These are phyloP conservation scores for Vitis hybrid DNA, from an alignment of 177 flowering plant species.

Conservation along the genomic window DNA sequence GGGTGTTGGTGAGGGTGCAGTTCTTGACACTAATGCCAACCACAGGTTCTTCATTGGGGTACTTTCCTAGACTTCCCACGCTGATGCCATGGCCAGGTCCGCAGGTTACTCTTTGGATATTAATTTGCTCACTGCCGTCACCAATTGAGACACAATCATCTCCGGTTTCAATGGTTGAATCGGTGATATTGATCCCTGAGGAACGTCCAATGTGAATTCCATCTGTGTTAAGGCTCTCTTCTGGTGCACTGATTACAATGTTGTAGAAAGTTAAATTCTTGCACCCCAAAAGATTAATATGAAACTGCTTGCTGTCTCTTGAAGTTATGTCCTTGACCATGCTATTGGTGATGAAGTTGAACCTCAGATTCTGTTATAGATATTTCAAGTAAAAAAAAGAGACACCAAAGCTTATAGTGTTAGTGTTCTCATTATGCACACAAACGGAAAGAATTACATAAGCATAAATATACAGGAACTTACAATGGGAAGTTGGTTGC, in stretches of 20 bases:
- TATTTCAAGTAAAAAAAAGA: not conserved
- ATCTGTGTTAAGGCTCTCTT: conserved; percentile 63
- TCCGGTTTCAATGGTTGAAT: too few species aligned
- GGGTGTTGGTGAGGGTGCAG: conserved; percentile 24
- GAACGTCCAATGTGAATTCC: conserved; percentile 68
- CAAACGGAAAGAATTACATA: not conserved
- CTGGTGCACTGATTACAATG: conserved; percentile 48
- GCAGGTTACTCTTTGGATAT: conserved; percentile 12
- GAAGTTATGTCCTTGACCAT: conserved; percentile 24
- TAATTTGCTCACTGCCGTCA: too few species aligned
- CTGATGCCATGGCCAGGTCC: conserved; percentile 42
- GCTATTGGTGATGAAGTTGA: conserved; percentile 25
- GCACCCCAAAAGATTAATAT: conserved; percentile 29
- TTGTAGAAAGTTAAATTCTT: too few species aligned
- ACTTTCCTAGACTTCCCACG: conserved; percentile 40
- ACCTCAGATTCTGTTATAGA: conserved; percentile 28
- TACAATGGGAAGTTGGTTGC: conserved; percentile 25
- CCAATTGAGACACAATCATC: too few species aligned
- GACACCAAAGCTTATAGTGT: not conserved
- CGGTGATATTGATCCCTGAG: conserved; percentile 24
- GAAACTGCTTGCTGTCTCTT: conserved; percentile 34
- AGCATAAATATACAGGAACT: not conserved
- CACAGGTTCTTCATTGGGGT: conserved; percentile 23
- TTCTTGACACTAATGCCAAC: conserved; percentile 14
- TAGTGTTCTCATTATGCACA: not conserved